Evolutionary conservation across 192 early-diverging fungal species (phyloP).

Genomic region (Linnemannia exigua): DNA sequence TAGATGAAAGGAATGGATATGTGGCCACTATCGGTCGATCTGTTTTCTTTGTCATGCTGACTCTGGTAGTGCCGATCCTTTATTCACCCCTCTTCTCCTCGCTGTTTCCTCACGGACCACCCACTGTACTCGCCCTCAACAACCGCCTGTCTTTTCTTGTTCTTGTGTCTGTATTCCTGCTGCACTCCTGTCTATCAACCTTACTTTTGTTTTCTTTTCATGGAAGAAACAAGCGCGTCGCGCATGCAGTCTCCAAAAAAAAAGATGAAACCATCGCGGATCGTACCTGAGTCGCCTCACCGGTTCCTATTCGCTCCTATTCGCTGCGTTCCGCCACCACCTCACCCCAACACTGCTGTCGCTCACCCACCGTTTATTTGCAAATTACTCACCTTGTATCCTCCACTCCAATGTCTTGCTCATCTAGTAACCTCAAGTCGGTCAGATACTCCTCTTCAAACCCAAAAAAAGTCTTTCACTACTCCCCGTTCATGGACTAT

Average conservation of each 20-base stretch:
- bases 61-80: not conserved
- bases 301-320: not conserved
- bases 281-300: not conserved
- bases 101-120: not conserved
- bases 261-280: not conserved
- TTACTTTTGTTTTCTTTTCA: not conserved
- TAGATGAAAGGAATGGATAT: too few relatives aligned
- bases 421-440: not conserved
- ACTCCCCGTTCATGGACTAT: slow-evolving; percentile 39
- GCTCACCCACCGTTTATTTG: not conserved
- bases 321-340: slow-evolving; percentile 1
- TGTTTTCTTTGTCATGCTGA: not conserved
- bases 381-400: not conserved
- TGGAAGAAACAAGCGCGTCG: not conserved
- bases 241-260: not conserved
- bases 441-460: not conserved
- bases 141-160: slow-evolving; percentile 5
- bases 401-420: not conserved
- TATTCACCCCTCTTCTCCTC: not conserved
- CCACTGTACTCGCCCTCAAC: not conserved
- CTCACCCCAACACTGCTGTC: not conserved
- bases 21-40: not conserved
- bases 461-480: not conserved
- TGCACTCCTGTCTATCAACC: slow-evolving; percentile 25
- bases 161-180: not conserved